Evolutionary conservation across 345 rosid genomes (phyloP), one percentile per base, ranked within the genome.

Genomic region (Citrus hindsii): DNA sequence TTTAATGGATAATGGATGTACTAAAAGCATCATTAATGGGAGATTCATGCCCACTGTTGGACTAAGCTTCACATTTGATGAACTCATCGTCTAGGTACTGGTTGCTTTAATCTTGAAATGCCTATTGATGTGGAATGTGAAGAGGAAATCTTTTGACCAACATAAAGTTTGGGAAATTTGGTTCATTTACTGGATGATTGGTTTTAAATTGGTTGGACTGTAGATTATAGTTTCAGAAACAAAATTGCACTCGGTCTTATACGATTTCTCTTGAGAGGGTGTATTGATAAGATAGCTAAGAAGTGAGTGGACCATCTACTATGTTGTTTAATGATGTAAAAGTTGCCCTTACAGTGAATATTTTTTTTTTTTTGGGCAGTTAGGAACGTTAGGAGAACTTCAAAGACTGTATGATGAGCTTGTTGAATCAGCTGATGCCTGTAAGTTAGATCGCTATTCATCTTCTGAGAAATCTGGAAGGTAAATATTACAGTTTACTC

Each of bases 361-460:
- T 53, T 53, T 53, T 51, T 72, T 83, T 27, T 28, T 28, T 28
- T 38, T 38, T 38, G 8, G 40, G 84, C 86, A 96, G 99, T 76
- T 87, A 76, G 82, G 93, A 81, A 94, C 98, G 72, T 86, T 96
- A 77, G 84, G 79, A 82, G 95, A 96, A 82, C 97, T 96, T 53
- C 99, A 94, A 77, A 92, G 98, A 82, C 92, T 96, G 25, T 88
- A 91, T 85, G 97, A 94, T 75, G 91, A 89, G 88, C 88, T 96
- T 79, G 88, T 90, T 79, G 93, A 84, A 75, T 90, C 94, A 51
- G 97, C 95, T 65, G 90, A 89, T 84, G 91, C 88, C 58, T 96
- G 99, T 81, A 84, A 80, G 68, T 62, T 95, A 81, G 99, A 96
- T 81, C 99, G 99, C 24, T 96, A 96, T 86, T 74, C 90, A n/a